Base-by-base conservation (phyloP, 177 flowering plant genomes). In the Vitis hybrid region DNA sequence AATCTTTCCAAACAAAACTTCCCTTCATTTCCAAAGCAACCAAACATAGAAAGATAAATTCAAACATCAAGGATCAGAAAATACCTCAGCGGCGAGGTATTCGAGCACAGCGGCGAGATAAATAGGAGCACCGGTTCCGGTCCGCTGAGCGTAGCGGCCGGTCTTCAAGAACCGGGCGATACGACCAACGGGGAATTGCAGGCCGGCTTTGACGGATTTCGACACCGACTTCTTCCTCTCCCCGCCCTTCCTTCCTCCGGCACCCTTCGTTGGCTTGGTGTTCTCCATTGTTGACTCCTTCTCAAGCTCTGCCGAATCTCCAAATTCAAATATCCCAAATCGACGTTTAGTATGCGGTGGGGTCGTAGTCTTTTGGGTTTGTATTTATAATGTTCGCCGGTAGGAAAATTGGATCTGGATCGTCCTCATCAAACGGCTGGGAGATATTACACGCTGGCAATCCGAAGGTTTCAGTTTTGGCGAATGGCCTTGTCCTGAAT, bases 181-280 rank as follows among this genome's bases (percentile, higher is more conserved):
- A 1, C 89, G 77, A 13, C 87, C 85, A 2, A 85, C 89, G n/a
- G 87, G 87, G 55, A 85, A 85, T 57, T 82, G 85, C 54, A 85
- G 84, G 1, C 87, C 85, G 10, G 87, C 87, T 66, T 73, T 85
- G 4, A 71, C 67, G 1, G 86, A 85, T 55, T 78, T 75, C 18
- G 83, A 66, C 1, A 82, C 79, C 56, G 81, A 13, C 71, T 82
- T 81, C 81, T 78, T 85, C 67, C 84, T 59, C 2, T 71, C 80
- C 2, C 81, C 82, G 1, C 85, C 83, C 44, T 56, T 71, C 54
- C 86, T 71, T 12, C 86, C 82, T 31, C 84, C 83, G 17, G 82
- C 82, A 14, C 84, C 84, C 54, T 69, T 79, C 1, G 51, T 11
- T 3, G 65, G 15, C 55, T 59, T 66, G 22, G 72, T 10, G 11